These are phyloP conservation scores for Aplosporella prunicola DNA, from an alignment of 2,329 filamentous ascomycete species.

Conservation along the genomic window DNA sequence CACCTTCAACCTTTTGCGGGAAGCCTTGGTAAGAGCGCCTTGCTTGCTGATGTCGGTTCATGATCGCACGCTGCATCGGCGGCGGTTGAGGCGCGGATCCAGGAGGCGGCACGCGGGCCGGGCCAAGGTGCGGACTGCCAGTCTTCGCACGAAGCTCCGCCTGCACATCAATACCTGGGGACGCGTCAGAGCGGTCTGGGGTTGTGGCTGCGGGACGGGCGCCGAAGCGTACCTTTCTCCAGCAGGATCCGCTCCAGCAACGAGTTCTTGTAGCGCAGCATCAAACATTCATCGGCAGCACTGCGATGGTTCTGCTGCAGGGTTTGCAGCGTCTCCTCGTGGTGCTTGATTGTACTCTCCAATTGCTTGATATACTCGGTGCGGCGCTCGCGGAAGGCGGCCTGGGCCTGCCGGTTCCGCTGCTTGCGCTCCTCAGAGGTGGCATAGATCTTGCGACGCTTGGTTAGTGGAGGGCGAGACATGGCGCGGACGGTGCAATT, in stretches of 20 bases:
- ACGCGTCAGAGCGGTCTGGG: slow-evolving; percentile 4
- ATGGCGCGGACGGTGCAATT: slow-evolving; percentile 19
- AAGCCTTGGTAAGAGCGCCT: slow-evolving; percentile 65
- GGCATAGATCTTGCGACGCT: slow-evolving; percentile 72
- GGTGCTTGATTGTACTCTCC: slow-evolving; percentile 91
- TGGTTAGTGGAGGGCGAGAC: slow-evolving; percentile 30
- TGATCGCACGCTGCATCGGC: slow-evolving; percentile 68
- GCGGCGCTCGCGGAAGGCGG: slow-evolving; percentile 88
- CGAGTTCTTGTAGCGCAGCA: slow-evolving; percentile 98
- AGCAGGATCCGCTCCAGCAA: slow-evolving; percentile 88
- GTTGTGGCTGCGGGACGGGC: background rate
- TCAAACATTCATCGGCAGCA: slow-evolving; percentile 91
- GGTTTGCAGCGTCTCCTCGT: slow-evolving; percentile 87
- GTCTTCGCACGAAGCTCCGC: slow-evolving; percentile 90
- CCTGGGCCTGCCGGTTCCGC: slow-evolving; percentile 92
- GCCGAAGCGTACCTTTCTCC: slow-evolving; percentile 68
- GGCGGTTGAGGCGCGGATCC: slow-evolving; percentile 54
- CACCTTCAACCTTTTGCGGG: slow-evolving; percentile 58
- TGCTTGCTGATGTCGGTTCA: slow-evolving; percentile 63
- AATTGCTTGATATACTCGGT: slow-evolving; percentile 99
- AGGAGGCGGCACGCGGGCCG: slow-evolving; percentile 48
- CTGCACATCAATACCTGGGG: slow-evolving; percentile 85
- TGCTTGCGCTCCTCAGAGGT: slow-evolving; percentile 98
- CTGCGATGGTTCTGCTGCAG: slow-evolving; percentile 89
- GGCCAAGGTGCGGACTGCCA: slow-evolving; percentile 70